Conservation (phyloP, 139 green algal genomes). For the Tetraselmis striata region DNA sequence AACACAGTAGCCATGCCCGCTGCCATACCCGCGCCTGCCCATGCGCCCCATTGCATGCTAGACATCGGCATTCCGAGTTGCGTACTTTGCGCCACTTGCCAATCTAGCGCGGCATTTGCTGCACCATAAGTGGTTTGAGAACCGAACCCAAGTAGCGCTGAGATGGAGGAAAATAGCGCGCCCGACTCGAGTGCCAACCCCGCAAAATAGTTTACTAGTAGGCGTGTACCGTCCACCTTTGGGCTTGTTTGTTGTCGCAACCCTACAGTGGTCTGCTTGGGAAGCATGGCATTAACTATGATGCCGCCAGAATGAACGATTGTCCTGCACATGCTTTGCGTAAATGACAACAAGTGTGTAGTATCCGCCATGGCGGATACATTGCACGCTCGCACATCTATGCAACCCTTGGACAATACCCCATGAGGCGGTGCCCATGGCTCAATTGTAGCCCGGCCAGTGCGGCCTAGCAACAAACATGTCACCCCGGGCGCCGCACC, state of each 20-base stretch:
- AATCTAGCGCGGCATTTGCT: conserved; percentile 34
- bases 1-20: conserved; percentile 21
- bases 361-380: background rate
- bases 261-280: conserved; percentile 29
- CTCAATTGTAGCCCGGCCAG: background rate
- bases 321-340: background rate
- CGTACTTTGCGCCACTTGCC: background rate
- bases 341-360: background rate
- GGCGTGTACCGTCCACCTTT: conserved; percentile 29
- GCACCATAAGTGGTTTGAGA: conserved; percentile 22
- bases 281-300: conserved; percentile 45
- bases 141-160: background rate
- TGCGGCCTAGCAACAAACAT: background rate
- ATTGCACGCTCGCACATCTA: background rate
- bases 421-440: background rate
- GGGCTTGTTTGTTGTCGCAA: conserved; percentile 33
- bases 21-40: conserved; percentile 55
- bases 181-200: background rate
- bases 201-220: background rate
- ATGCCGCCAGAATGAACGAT: conserved; percentile 54
- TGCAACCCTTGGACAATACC: background rate
- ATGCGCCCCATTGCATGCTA: conserved; percentile 75
- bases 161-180: background rate
- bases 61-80: conserved; percentile 19
- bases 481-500: background rate